Conservation (phyloP, 23 red algal genomes). For the Gracilaria caudata region DNA sequence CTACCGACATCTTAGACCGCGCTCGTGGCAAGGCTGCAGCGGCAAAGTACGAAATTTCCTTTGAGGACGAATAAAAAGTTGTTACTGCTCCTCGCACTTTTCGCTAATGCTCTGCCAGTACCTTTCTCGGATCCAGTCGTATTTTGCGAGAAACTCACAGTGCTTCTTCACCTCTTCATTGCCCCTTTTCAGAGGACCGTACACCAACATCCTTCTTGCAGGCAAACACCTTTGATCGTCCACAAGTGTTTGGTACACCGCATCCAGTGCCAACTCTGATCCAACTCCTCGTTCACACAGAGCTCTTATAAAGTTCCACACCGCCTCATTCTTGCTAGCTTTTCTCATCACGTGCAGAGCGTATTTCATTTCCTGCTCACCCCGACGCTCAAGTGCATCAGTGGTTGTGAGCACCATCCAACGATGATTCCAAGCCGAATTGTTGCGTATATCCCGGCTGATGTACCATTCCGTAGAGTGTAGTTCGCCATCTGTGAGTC, state of each 20-base stretch:
- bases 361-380: conserved; percentile 39
- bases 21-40: conserved; percentile 31
- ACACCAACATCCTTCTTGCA: background rate
- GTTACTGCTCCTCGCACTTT: background rate
- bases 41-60: conserved; percentile 53
- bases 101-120: conserved; percentile 19
- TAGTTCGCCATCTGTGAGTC: conserved; percentile 34
- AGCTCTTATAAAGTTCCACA: conserved; percentile 69
- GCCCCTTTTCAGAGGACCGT: background rate
- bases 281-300: conserved; percentile 14
- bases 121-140: background rate
- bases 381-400: conserved; percentile 2
- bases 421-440: conserved; percentile 88
- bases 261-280: conserved; percentile 5
- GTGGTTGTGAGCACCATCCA: conserved; percentile 52
- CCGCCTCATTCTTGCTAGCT: conserved; percentile 45
- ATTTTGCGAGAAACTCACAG: conserved; percentile 1
- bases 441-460: conserved; percentile 77
- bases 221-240: background rate
- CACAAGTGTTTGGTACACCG: background rate
- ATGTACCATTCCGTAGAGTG: conserved; percentile 56
- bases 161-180: conserved; percentile 31
- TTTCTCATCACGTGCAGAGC: conserved; percentile 30
- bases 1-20: conserved; percentile 29
- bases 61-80: conserved; percentile 45